A percentile compares a stretch with the other conserved stretches of the same genome.
These are phyloP conservation scores for Botryotinia convoluta DNA, from an alignment of 2,329 filamentous ascomycete genomes.

Conservation along the genomic window DNA sequence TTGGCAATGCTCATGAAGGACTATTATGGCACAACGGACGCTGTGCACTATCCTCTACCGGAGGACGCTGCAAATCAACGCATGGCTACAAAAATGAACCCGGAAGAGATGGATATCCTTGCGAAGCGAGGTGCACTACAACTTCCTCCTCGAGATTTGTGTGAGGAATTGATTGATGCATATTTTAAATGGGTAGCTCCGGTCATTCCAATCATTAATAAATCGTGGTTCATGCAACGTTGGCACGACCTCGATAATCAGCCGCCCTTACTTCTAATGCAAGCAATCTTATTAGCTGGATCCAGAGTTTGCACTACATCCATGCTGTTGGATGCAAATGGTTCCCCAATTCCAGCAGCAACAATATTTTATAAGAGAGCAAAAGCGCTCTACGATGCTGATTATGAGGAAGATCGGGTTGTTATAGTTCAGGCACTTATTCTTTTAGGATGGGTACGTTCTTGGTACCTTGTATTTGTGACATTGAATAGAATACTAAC, in stretches of 20 bases:
- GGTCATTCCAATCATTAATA: conserved; percentile 90
- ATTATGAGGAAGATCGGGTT: conserved; percentile 94
- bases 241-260: conserved; percentile 91
- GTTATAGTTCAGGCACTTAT: conserved; percentile 93
- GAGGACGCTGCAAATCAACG: conserved; percentile 85
- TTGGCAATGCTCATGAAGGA: conserved; percentile 93
- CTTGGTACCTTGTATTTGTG: not conserved
- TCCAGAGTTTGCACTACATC: conserved; percentile 90
- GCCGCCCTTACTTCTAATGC: conserved; percentile 85
- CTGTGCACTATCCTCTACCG: conserved; percentile 97
- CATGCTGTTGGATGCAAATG: conserved; percentile 92
- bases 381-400: conserved; percentile 93
- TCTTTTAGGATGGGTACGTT: conserved; percentile 80
- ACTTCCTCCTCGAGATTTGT: conserved; percentile 80
- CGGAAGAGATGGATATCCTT: conserved; percentile 91
- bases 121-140: conserved; percentile 91
- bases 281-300: conserved; percentile 91
- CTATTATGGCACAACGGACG: conserved; percentile 81
- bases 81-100: conserved; percentile 85
- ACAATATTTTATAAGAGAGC: conserved; percentile 97
- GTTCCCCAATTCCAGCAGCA: conserved; percentile 89
- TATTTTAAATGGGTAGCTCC: conserved; percentile 97
- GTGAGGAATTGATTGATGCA: conserved; percentile 89
- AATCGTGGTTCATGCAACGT: conserved; percentile 87
- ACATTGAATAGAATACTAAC: not conserved